Evolutionary conservation across 2,329 filamentous ascomycete genomes (phyloP), one percentile per base, ranked within the genome.

Genomic region (Pseudogymnoascus sp.): DNA sequence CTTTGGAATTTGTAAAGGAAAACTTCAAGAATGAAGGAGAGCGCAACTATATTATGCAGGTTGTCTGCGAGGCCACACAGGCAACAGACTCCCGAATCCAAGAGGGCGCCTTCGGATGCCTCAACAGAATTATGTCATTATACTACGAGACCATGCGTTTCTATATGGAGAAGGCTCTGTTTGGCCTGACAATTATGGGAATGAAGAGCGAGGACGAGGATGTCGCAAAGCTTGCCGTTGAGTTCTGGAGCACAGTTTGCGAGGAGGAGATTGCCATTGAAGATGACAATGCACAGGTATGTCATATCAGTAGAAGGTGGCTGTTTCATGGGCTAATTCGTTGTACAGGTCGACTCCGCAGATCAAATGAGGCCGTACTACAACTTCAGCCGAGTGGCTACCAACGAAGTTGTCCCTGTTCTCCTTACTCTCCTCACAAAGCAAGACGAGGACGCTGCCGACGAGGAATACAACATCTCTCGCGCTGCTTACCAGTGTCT

Each of bases 61-160:
- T 99, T 67, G 91, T 99, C 70, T 99, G 94, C 78, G 94, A 99
- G 80, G 94, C 94, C 69, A 99, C 94, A 61, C 94, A 99, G 78
- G 91, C 93, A 68, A 82, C 89, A 1, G 94, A 99, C 75, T 84
- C 83, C 62, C 85, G 91, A 72, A 95, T 99, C 74, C 92, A 97
- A 76, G 91, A 96, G 74, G 92, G 91, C 64, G 90, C 94, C 43
- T 99, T 97, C 74, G 94, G 94, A 69, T 97, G 94, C 75, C 79
- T 99, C 68, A 99, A 99, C 83, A 87, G 94, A 71, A 97, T 99
- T 75, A 99, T 99, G 94, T 90, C 84, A 64, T 84, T 97, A 65
- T 99, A 99, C 81, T 99, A 99, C 75, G 94, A 99, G 71, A 95
- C 97, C 79, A 99, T 99, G 94, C 88, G 92, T 70, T 99, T 97